A percentile compares a stretch with the other conserved stretches of the same genome.
Evolutionary conservation across 345 rosid species (phyloP).

Genomic region (Acer campestre): DNA sequence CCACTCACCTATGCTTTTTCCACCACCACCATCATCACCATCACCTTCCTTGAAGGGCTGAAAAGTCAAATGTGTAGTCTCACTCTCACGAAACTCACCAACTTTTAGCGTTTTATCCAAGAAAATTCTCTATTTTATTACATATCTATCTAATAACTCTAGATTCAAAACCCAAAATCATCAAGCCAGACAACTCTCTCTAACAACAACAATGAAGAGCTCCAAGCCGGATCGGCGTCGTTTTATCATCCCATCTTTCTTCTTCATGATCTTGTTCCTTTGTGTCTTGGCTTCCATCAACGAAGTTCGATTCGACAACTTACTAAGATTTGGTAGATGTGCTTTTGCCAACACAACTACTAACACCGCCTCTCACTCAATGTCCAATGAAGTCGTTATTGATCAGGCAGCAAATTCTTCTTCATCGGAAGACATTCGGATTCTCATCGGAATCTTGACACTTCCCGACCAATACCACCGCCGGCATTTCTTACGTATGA

Average conservation of each 20-base stretch:
- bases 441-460: constrained; percentile 76
- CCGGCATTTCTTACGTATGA: constrained; percentile 66
- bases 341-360: constrained; percentile 30
- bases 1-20: constrained; percentile 5
- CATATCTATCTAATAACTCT: background rate
- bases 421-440: constrained; percentile 50
- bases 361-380: background rate
- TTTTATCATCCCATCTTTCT: constrained; percentile 53
- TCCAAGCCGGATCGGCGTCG: constrained; percentile 29
- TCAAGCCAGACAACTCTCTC: background rate
- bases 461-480: constrained; percentile 83
- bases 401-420: constrained; percentile 20
- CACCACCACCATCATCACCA: constrained; percentile 9
- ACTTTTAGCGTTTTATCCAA: constrained; percentile 14
- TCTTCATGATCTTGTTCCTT: constrained; percentile 57
- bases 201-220: constrained; percentile 25
- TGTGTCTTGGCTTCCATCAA: constrained; percentile 63
- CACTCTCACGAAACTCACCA: constrained; percentile 31
- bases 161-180: background rate
- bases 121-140: constrained; percentile 14
- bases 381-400: background rate
- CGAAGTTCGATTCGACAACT: constrained; percentile 49
- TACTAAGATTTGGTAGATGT: constrained; percentile 52
- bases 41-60: constrained; percentile 24
- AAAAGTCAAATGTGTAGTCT: constrained; percentile 38